phyloP scores from a whole-genome alignment of 1,284 basidiomycete genomes.

The Naganishia cerealis region DNA sequence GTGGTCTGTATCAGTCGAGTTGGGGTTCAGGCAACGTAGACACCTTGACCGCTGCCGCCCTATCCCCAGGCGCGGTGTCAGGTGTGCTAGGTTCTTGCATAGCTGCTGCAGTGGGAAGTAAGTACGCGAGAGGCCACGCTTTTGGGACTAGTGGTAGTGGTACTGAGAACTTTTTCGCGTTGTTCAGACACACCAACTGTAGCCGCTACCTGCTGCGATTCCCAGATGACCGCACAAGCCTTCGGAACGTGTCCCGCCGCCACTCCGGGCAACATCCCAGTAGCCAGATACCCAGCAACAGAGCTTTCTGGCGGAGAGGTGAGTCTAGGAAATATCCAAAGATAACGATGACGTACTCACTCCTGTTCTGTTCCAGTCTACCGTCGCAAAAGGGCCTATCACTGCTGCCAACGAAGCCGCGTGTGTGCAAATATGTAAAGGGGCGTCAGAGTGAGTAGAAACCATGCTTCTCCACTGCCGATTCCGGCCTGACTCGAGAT shows the following conservation, averaged over 20 bases:
- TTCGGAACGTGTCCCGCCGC: neutral
- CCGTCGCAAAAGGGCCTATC: neutral
- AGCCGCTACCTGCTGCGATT: constrained; percentile 16
- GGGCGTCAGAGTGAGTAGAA: neutral
- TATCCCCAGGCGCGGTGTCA: neutral
- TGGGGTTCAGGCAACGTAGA: neutral
- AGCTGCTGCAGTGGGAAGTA: too few species aligned
- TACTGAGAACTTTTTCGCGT: too few species aligned
- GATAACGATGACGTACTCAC: neutral
- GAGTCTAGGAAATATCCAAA: neutral
- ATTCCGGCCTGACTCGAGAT: neutral
- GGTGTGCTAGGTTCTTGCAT: neutral
- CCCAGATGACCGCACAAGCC: neutral
- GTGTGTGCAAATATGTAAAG: neutral
- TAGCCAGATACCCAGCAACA: neutral
- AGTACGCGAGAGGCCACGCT: too few species aligned
- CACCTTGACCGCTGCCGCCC: neutral
- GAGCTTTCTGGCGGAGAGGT: neutral
- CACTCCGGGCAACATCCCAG: neutral
- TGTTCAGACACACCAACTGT: too few species aligned
- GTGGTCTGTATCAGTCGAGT: neutral
- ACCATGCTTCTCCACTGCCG: neutral
- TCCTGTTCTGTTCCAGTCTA: neutral
- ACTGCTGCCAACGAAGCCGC: neutral
- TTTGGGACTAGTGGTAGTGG: too few species aligned